Conservation (phyloP, 2,329 filamentous ascomycete species). For the Madurella mycetomatis region DNA sequence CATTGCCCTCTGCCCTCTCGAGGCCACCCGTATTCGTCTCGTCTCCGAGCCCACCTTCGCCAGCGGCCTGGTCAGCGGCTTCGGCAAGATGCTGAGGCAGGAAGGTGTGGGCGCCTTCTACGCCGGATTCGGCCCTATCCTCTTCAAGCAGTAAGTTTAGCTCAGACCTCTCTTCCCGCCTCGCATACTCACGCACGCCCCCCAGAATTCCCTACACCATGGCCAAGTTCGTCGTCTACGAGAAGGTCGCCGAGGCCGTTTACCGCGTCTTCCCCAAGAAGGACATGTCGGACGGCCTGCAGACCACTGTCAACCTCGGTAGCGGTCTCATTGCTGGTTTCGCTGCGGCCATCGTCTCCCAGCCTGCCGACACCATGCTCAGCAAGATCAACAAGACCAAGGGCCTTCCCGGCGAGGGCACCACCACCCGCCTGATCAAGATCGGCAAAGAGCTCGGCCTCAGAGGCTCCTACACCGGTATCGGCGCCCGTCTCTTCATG, state of each 20-base stretch:
- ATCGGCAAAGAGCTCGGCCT: constrained; percentile 75
- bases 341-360: constrained; percentile 73
- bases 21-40: constrained; percentile 81
- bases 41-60: constrained; percentile 75
- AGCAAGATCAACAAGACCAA: constrained; percentile 88
- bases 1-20: constrained; percentile 75
- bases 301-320: constrained; percentile 64
- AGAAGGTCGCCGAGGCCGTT: constrained; percentile 69
- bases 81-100: constrained; percentile 67
- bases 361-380: constrained; percentile 83
- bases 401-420: constrained; percentile 74
- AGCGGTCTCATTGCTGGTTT: constrained; percentile 56
- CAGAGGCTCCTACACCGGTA: constrained; percentile 67
- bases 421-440: constrained; percentile 70
- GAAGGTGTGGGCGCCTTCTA: constrained; percentile 78
- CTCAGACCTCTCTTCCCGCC: neutral
- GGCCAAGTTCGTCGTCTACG: constrained; percentile 84
- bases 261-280: constrained; percentile 64
- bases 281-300: constrained; percentile 55
- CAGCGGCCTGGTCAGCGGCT: constrained; percentile 65
- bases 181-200: constrained; percentile 19
- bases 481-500: constrained; percentile 57
- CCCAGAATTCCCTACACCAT: constrained; percentile 78
- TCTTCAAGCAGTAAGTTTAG: constrained; percentile 66
- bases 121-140: constrained; percentile 73